phyloP scores from a whole-genome alignment of 2,329 filamentous ascomycete species.

The Exophiala calicioides region DNA sequence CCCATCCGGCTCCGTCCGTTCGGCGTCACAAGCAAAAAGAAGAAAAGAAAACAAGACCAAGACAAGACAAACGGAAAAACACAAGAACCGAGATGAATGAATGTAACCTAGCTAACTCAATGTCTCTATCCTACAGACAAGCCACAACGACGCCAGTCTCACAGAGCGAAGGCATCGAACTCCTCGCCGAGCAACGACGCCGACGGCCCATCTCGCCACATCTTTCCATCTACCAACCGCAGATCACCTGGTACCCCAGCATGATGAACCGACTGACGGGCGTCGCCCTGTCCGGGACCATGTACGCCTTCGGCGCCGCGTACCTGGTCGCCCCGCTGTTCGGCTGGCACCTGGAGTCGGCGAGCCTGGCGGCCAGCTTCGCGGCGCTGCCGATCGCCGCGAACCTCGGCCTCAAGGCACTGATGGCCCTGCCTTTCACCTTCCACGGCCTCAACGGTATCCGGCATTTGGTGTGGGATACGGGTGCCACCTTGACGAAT shows the following conservation, averaged over 20 bases:
- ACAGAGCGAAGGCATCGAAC: constrained; percentile 55
- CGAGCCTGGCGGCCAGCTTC: constrained; percentile 64
- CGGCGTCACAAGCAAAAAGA: background rate
- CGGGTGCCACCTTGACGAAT: constrained; percentile 63
- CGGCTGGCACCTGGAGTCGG: constrained; percentile 69
- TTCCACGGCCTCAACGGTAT: constrained; percentile 70
- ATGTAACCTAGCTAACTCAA: too few relatives aligned
- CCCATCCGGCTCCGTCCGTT: background rate
- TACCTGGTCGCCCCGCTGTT: constrained; percentile 79
- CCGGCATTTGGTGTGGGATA: constrained; percentile 71
- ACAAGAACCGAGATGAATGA: too few relatives aligned
- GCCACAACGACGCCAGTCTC: constrained; percentile 53
- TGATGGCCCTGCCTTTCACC: constrained; percentile 64
- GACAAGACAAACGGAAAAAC: background rate
- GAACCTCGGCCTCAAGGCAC: constrained; percentile 62
- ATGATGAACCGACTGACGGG: constrained; percentile 85
- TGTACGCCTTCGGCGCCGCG: constrained; percentile 77
- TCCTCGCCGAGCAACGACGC: constrained; percentile 80
- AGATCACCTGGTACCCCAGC: constrained; percentile 80
- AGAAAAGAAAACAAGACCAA: background rate
- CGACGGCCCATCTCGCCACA: constrained; percentile 82
- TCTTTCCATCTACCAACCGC: constrained; percentile 78
- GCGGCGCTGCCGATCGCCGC: constrained; percentile 60
- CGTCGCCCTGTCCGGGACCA: constrained; percentile 65
- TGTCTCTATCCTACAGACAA: constrained; percentile 16